Evolutionary conservation across 2,329 filamentous ascomycete genomes (phyloP), one percentile per base, ranked within the genome.

Genomic region (Talaromyces sp.): DNA sequence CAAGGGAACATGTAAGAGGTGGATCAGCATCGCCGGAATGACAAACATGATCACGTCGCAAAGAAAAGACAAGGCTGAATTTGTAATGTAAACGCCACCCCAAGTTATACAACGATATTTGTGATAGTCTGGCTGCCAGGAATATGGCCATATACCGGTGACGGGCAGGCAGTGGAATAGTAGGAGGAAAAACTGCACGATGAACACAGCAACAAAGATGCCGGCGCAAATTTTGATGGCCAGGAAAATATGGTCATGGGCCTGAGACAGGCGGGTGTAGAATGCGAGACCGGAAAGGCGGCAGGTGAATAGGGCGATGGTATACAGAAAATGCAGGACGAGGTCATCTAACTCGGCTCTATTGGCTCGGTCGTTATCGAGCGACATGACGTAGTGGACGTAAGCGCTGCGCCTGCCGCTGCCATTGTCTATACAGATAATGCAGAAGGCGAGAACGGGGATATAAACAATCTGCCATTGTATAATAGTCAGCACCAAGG

Each of bases 261-360:
- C 36, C 78, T 64, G 22, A 82, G 66, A 36, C 30, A 84, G 71
- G 3, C 81, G 78, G 57, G 75, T 72, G 67, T 83, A 84, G 60
- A 84, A 82, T 0, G 81, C 80, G 4, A 84, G 71, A 63, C 82
- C 82, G 0, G 82, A 84, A 1, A 83, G 67, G 13, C 82, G 80
- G 62, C 82, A 82, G 11, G 81, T 66, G 28, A 83, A 73, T 2
- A 84, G 73, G 1, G 82, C 75, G 0, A 77, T 78, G 1, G 81
- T 82, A 66, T 84, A 84, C 62, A 84, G 67, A 25, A 84, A 75
- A 67, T 84, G 82, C 17, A 81, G 80, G 39, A 70, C 69, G 55
- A 82, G 83, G 66, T 84, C 82, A 61, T 81, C 70, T 0, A 81
- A 66, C 65, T 84, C 78, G 0, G 79, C 81, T 10, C 70, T 17